Evolutionary conservation across 1,284 basidiomycete genomes (phyloP), one percentile per base, ranked within the genome.

Genomic region (Fomitopsis betulina): DNA sequence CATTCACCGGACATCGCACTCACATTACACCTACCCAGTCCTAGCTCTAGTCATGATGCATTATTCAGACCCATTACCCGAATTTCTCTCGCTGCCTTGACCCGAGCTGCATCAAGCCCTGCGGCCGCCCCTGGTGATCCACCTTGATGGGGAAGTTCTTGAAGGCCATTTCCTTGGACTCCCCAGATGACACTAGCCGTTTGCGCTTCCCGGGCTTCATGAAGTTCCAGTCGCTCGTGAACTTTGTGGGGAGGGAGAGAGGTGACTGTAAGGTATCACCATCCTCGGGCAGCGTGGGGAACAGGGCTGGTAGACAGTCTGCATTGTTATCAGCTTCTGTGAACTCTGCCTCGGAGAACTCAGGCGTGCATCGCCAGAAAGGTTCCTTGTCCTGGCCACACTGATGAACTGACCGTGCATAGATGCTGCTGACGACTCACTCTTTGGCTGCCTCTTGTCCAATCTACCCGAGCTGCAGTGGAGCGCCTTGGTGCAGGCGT

Each of bases 101-200:
- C n/a, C 65, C 67, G 3, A 56, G 51, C 42, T 61, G 63, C 15
- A 67, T 65, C 2, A 57, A 35, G 5, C 59, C 63, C 35, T 61
- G 49, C 9, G 60, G 54, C 10, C 53, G 57, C 9, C 67, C 64
- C 17, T 61, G 58, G 21, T 32, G 56, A 55, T 68, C 62, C 15
- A 67, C 38, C 6, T 54, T 42, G 37, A 68, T 45, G 3, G 64
- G 64, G 30, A 60, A 59, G 13, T 21, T 5, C 15, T 32, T 35
- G 19, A 32, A 4, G 55, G 25, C 27, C 58, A 27, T 21, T 6
- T 37, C 35, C 12, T 40, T 4, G 6, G 50, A 39, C 27, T 13
- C n/a, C 3, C 43, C 43, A 7, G 38, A 47, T 10, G 49, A 37
- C 8, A 10, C 2, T 13, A 19, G 37, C n/a, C 37, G 54, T 19